phyloP scores from a whole-genome alignment of 129 eudicot species.

The Calendula officinalis region DNA sequence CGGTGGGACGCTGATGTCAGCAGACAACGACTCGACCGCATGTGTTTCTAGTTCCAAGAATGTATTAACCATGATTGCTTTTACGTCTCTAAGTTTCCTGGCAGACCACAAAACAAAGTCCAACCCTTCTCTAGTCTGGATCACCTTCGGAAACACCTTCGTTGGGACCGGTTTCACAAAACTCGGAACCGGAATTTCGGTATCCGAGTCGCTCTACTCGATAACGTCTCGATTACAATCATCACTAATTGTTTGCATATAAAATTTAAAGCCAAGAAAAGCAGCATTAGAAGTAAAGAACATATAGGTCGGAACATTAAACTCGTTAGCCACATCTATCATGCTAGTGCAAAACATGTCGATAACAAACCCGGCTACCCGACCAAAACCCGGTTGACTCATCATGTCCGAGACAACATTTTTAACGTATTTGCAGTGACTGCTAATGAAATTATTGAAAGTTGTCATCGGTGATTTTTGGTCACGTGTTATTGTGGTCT shows the following conservation, averaged over 20 bases:
- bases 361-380: slow-evolving; percentile 9
- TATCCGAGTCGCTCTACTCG: background rate
- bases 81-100: slow-evolving; percentile 17
- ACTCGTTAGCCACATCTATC: slow-evolving; percentile 28
- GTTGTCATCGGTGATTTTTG: background rate
- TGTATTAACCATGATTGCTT: slow-evolving; percentile 15
- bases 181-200: slow-evolving; percentile 20
- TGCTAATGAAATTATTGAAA: background rate
- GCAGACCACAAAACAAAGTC: background rate
- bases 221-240: background rate
- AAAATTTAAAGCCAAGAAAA: background rate
- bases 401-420: background rate
- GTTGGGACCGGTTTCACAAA: slow-evolving; percentile 26
- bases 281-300: background rate
- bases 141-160: slow-evolving; percentile 17
- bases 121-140: background rate
- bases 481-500: background rate
- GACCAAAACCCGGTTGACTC: background rate
- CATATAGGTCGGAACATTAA: slow-evolving; percentile 8
- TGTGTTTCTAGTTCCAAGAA: slow-evolving; percentile 16
- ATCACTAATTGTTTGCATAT: background rate
- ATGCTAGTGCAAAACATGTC: slow-evolving; percentile 19
- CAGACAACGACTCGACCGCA: slow-evolving; percentile 10
- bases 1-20: background rate
- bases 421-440: slow-evolving; percentile 5